Conservation (phyloP, 2,329 filamentous ascomycete species). For the Shiraia bambusicola region DNA sequence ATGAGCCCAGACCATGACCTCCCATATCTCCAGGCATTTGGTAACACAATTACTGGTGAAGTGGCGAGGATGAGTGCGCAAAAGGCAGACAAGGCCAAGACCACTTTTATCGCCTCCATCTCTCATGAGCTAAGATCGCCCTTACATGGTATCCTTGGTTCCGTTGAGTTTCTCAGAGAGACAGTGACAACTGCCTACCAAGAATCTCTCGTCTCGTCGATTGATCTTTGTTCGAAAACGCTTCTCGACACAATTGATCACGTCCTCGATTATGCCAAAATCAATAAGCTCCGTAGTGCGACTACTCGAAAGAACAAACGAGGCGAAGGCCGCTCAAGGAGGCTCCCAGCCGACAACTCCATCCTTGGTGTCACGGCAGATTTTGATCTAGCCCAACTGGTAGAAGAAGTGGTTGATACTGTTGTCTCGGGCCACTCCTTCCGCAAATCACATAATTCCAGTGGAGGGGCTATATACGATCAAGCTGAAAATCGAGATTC, state of each 20-base stretch:
- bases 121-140: constrained; percentile 57
- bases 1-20: constrained; percentile 38
- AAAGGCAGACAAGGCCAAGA: constrained; percentile 40
- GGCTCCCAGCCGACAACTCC: constrained; percentile 29
- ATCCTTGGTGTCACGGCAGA: constrained; percentile 35
- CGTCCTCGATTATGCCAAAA: constrained; percentile 42
- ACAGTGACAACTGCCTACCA: constrained; percentile 38
- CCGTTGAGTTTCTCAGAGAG: constrained; percentile 36
- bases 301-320: constrained; percentile 19
- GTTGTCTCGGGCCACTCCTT: constrained; percentile 55
- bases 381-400: constrained; percentile 32
- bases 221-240: constrained; percentile 42
- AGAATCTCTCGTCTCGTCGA: constrained; percentile 43
- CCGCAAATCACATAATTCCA: constrained; percentile 29
- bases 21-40: constrained; percentile 38
- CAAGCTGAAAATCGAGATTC: constrained; percentile 23
- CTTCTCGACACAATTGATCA: constrained; percentile 46
- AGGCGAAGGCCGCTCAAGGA: constrained; percentile 23
- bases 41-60: constrained; percentile 38
- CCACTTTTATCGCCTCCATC: constrained; percentile 46
- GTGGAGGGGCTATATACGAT: constrained; percentile 26
- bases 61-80: constrained; percentile 34
- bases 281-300: constrained; percentile 36
- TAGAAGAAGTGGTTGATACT: constrained; percentile 58
- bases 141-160: constrained; percentile 61